These are phyloP conservation scores for Fusarium scirpi DNA, from an alignment of 2,329 filamentous ascomycete genomes.

Conservation along the genomic window DNA sequence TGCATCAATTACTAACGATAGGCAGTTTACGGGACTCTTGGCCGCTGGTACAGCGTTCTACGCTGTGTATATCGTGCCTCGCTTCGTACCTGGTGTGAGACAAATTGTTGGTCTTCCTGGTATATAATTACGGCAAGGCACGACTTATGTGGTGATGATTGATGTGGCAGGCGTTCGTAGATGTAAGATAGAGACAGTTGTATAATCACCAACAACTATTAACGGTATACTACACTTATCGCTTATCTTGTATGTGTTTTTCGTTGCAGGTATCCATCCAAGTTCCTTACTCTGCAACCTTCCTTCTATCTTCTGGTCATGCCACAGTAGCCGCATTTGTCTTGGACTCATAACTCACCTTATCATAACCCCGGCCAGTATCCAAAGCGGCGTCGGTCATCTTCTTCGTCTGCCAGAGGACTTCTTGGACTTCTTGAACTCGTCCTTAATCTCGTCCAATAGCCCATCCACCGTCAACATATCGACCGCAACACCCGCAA, in stretches of 20 bases:
- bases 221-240: not conserved
- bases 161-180: conserved; percentile 14
- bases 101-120: conserved; percentile 63
- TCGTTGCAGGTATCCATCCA: not conserved
- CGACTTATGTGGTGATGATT: conserved; percentile 29
- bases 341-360: not conserved
- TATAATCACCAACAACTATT: not conserved
- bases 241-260: not conserved
- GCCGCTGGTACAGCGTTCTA: conserved; percentile 62
- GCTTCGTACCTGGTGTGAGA: conserved; percentile 61
- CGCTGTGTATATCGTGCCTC: conserved; percentile 63
- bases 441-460: conserved; percentile 48
- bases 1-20: conserved; percentile 38
- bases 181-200: conserved; percentile 14
- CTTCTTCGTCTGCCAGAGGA: not conserved
- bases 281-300: too few species aligned
- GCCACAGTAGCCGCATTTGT: not conserved
- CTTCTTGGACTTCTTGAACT: conserved; percentile 37
- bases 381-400: not conserved
- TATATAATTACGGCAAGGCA: conserved; percentile 51
- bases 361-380: too few species aligned
- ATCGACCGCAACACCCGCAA: conserved; percentile 62
- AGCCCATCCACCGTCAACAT: conserved; percentile 58
- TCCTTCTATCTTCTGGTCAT: not conserved
- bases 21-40: conserved; percentile 65